phyloP scores from a whole-genome alignment of 345 rosid species.

The Laguncularia racemosa region DNA sequence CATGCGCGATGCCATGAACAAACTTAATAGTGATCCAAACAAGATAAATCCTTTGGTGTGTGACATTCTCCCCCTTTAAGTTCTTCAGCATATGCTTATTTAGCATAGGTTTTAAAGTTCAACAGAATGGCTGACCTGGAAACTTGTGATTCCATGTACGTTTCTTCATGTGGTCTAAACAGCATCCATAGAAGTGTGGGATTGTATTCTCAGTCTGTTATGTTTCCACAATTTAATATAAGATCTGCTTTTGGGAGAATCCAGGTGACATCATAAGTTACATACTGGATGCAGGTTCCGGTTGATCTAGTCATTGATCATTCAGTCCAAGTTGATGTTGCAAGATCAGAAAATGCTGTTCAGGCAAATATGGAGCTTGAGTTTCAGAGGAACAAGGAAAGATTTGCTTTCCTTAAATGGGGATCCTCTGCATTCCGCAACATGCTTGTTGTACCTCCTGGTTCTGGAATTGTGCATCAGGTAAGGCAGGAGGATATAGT shows the following conservation, averaged over 20 bases:
- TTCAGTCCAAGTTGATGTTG: conserved; percentile 97
- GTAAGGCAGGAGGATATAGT: conserved; percentile 25
- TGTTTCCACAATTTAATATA: background rate
- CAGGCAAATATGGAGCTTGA: conserved; percentile 96
- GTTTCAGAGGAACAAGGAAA: conserved; percentile 91
- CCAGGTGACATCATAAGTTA: background rate
- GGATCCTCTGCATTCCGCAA: conserved; percentile 85
- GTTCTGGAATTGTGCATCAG: conserved; percentile 99
- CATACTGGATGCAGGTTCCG: conserved; percentile 55
- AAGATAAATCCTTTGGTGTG: conserved; percentile 89
- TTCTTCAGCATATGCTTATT: too few species aligned
- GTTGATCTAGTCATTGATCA: conserved; percentile 99
- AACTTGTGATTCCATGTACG: too few species aligned
- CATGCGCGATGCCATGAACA: conserved; percentile 99
- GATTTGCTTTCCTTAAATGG: conserved; percentile 98
- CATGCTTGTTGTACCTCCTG: conserved; percentile 99
- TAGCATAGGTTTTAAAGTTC: too few species aligned
- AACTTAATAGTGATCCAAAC: conserved; percentile 75
- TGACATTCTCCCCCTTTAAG: background rate
- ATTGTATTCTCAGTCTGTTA: background rate
- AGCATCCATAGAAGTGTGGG: background rate
- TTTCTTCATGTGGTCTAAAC: too few species aligned
- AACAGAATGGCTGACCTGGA: too few species aligned
- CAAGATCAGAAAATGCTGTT: conserved; percentile 92
- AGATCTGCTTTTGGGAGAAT: conserved; percentile 1